Conservation (phyloP, 2,329 filamentous ascomycete genomes). For the Trichophyton benhamiae region DNA sequence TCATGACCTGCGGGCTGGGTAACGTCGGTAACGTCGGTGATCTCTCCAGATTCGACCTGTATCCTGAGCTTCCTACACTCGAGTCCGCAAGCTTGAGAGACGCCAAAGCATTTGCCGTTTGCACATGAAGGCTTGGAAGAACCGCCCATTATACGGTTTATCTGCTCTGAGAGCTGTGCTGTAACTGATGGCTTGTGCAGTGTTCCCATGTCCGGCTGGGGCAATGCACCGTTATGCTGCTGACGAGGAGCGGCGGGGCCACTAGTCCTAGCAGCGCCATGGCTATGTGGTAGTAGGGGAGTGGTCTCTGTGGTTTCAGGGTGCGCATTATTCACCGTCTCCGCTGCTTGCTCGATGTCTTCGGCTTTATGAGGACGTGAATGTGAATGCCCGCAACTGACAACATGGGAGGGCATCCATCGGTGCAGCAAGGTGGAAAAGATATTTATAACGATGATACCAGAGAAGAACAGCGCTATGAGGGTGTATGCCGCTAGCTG, state of each 20-base stretch:
- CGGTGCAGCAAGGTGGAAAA: slow-evolving; percentile 35
- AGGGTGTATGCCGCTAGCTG: slow-evolving; percentile 46
- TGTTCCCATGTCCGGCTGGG: background rate
- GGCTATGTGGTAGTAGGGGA: slow-evolving; percentile 1
- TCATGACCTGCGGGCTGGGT: background rate
- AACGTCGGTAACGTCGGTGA: background rate
- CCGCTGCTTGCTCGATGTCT: slow-evolving; percentile 24
- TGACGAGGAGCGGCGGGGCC: background rate
- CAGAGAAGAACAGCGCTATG: slow-evolving; percentile 37
- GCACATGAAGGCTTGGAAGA: slow-evolving; percentile 33
- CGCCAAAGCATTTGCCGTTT: slow-evolving; percentile 48
- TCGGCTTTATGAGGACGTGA: slow-evolving; percentile 20
- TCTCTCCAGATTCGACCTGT: slow-evolving; percentile 9
- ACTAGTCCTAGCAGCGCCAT: background rate
- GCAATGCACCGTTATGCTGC: background rate
- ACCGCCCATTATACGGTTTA: slow-evolving; percentile 11
- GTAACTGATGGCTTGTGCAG: slow-evolving; percentile 5
- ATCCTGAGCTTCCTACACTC: slow-evolving; percentile 44
- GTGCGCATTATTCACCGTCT: slow-evolving; percentile 15
- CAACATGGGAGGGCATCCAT: slow-evolving; percentile 39
- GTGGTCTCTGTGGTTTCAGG: slow-evolving; percentile 9
- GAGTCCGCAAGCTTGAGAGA: slow-evolving; percentile 48
- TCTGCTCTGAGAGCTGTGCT: slow-evolving; percentile 8
- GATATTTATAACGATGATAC: slow-evolving; percentile 36
- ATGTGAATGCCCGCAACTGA: slow-evolving; percentile 39